Conservation (phyloP, 2,329 filamentous ascomycete species). For the Alternaria tenuissima region DNA sequence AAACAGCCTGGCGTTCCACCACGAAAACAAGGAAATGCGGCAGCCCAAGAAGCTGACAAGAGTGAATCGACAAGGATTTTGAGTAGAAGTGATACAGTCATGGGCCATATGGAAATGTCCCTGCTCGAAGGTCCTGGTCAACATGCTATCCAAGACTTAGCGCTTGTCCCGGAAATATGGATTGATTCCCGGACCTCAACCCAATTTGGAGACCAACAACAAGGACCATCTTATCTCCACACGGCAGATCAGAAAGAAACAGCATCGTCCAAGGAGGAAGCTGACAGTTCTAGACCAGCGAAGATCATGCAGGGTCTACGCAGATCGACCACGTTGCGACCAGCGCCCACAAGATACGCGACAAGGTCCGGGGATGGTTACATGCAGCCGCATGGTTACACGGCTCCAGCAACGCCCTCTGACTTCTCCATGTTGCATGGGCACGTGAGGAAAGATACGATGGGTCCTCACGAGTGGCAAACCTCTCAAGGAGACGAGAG, state of each 20-base stretch:
- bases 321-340: conserved; percentile 20
- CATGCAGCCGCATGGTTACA: conserved; percentile 35
- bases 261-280: background rate
- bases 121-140: conserved; percentile 57
- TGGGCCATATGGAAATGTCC: conserved; percentile 59
- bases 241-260: background rate
- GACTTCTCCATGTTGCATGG: conserved; percentile 12
- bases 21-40: conserved; percentile 9
- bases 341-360: conserved; percentile 31
- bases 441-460: background rate
- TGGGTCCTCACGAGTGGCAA: conserved; percentile 1
- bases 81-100: conserved; percentile 50
- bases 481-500: background rate
- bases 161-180: conserved; percentile 47
- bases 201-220: conserved; percentile 3
- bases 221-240: conserved; percentile 17
- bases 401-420: conserved; percentile 27
- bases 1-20: conserved; percentile 15
- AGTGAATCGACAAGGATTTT: conserved; percentile 22
- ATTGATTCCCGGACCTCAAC: conserved; percentile 15
- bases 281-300: conserved; percentile 27
- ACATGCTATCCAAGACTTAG: conserved; percentile 48
- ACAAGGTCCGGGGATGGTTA: conserved; percentile 20
- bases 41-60: conserved; percentile 17
- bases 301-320: conserved; percentile 22